Evolutionary conservation across 345 rosid genomes (phyloP), one percentile per base, ranked within the genome.

Genomic region (Eucalyptus curtisii): DNA sequence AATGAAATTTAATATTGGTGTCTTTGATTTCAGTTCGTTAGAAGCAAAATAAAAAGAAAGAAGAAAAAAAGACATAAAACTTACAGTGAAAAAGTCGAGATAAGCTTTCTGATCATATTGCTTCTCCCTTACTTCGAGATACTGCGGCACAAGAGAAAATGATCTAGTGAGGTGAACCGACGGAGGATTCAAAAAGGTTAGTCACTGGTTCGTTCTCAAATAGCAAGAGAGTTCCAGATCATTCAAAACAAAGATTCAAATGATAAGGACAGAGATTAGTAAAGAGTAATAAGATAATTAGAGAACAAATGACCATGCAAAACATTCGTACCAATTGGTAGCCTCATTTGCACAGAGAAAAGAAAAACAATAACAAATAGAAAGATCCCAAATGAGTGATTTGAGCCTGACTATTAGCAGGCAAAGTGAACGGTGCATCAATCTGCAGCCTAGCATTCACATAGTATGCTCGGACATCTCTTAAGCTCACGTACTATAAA

Each of bases 81-180:
- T 92, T 89, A 96, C 99, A 6, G 97, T 95, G 93, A 96, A 97
- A 92, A 97, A 90, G 92, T 96, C 99, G 90, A 95, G 49, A 90
- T 92, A 93, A 90, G 92, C 96, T 93, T 97, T 97, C 94, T 95
- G 88, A 91, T 97, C 98, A 87, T 97, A 96, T 89, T 97, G 99
- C 92, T 97, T 96, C 92, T 97, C 99, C 88, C 98, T 88, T 48
- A 97, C 98, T 95, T 96, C 99, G 52, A 97, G 90, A 90, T 96
- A 84, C 98, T 97, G 92, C 27, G 45, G 13, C 50, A 86, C 88
- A 92, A 55, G 86, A 64, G 45, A 86, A 87, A 71, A 57, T 84
- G 45, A 87, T 30, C 76, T 76, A 37, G 82, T 76, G 27, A 76
- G 82, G 5, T 76, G 47, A 40, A 40, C 30, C 5, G 6, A 71